These are phyloP conservation scores for Aphanomyces invadans DNA, from an alignment of 352 stramenopile genomes.

Conservation along the genomic window DNA sequence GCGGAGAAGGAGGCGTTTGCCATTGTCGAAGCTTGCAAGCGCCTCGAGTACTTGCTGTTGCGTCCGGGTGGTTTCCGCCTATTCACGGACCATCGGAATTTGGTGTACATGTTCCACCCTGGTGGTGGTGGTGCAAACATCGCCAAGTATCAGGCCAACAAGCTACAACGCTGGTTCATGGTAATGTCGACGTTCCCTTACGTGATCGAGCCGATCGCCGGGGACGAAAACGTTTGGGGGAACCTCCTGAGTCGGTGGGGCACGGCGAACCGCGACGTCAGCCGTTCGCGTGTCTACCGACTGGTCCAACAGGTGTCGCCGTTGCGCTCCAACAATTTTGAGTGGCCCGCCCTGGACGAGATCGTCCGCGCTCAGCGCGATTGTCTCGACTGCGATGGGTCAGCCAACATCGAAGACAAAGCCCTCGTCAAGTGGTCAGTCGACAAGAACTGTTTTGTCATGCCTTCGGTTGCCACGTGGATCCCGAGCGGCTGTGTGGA, in stretches of 20 bases:
- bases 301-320: constrained; percentile 21
- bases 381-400: neutral
- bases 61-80: constrained; percentile 24
- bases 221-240: constrained; percentile 22
- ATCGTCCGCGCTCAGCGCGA: constrained; percentile 29
- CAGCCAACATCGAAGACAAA: too few relatives aligned
- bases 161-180: constrained; percentile 17
- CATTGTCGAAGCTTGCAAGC: constrained; percentile 28
- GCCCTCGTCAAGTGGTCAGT: too few relatives aligned
- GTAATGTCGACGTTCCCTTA: constrained; percentile 17
- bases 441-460: neutral
- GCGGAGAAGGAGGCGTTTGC: constrained; percentile 29
- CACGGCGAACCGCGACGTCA: neutral
- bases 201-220: constrained; percentile 11
- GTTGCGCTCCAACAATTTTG: constrained; percentile 21
- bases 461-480: constrained; percentile 12
- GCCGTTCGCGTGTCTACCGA: neutral
- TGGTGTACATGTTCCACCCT: constrained; percentile 31
- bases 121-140: constrained; percentile 2
- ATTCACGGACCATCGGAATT: constrained; percentile 21
- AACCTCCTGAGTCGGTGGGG: constrained; percentile 15
- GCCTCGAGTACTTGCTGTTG: constrained; percentile 27
- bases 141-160: constrained; percentile 18
- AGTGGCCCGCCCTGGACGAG: constrained; percentile 17
- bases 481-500: constrained; percentile 23